These are phyloP conservation scores for Salix suchowensis DNA, from an alignment of 345 rosid species.

Conservation along the genomic window DNA sequence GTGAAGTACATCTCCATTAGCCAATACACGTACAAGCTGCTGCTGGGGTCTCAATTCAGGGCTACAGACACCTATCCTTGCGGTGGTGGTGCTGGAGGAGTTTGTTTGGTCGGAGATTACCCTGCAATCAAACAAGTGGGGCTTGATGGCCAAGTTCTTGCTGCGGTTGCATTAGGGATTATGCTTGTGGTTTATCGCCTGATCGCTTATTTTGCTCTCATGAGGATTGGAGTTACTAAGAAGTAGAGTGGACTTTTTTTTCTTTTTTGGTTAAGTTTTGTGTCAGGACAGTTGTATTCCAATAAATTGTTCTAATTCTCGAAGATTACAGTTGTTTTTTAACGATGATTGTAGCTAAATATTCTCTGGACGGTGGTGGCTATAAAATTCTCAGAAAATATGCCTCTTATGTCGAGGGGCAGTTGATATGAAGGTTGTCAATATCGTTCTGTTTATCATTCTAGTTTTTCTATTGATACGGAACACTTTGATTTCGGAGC, in stretches of 20 bases:
- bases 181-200: slow-evolving; percentile 45
- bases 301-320: no score
- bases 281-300: neutral
- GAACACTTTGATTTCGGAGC: no score
- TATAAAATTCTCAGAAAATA: no score
- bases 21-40: slow-evolving; percentile 41
- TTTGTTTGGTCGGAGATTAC: slow-evolving; percentile 45
- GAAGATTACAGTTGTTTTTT: no score
- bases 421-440: no score
- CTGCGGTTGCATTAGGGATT: slow-evolving; percentile 31
- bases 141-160: slow-evolving; percentile 26
- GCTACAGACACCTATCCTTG: slow-evolving; percentile 30
- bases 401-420: no score
- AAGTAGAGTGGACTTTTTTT: neutral
- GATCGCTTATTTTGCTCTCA: slow-evolving; percentile 46
- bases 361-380: no score
- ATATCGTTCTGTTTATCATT: no score
- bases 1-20: slow-evolving; percentile 38
- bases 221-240: slow-evolving; percentile 34
- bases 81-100: neutral
- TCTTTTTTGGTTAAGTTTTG: neutral
- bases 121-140: slow-evolving; percentile 39
- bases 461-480: no score
- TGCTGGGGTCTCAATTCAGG: slow-evolving; percentile 45
- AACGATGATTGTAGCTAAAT: no score